These are phyloP conservation scores for Annulohypoxylon bovei DNA, from an alignment of 495 filamentous ascomycete species.

Conservation along the genomic window DNA sequence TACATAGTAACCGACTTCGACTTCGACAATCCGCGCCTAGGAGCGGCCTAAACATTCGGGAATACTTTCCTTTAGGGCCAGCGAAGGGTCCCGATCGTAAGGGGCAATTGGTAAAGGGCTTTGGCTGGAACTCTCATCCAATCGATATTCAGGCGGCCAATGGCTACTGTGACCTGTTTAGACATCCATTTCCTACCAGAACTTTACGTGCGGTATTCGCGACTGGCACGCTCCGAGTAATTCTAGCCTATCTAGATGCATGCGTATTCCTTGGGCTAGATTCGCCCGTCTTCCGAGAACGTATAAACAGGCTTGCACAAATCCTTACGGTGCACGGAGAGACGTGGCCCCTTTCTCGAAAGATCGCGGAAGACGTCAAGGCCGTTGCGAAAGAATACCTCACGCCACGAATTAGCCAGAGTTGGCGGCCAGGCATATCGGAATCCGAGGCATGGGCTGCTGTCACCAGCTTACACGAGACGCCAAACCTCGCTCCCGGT, in stretches of 20 bases:
- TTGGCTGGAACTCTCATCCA: conserved; percentile 50
- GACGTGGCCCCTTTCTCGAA: conserved; percentile 72
- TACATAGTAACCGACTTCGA: conserved; percentile 31
- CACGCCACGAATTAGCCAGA: conserved; percentile 26
- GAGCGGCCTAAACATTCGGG: conserved; percentile 64
- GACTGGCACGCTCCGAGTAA: conserved; percentile 67
- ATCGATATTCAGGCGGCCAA: conserved; percentile 70
- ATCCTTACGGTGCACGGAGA: conserved; percentile 70
- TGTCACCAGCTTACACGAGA: conserved; percentile 22
- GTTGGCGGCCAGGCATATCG: conserved; percentile 26
- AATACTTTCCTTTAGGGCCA: conserved; percentile 59
- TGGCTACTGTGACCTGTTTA: conserved; percentile 69
- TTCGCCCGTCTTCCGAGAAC: conserved; percentile 69
- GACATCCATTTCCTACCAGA: conserved; percentile 68
- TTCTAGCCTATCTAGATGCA: conserved; percentile 56
- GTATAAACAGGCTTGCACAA: conserved; percentile 71
- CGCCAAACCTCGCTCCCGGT: conserved; percentile 13
- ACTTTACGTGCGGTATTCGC: conserved; percentile 75
- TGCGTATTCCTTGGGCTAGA: conserved; percentile 65
- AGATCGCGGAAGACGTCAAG: conserved; percentile 69
- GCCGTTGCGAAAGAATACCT: conserved; percentile 60
- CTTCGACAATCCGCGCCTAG: conserved; percentile 48
- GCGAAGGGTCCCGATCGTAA: conserved; percentile 50
- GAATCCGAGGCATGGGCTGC: conserved; percentile 35
- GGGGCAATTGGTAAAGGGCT: conserved; percentile 53